A percentile compares a stretch with the other conserved stretches of the same genome.
Evolutionary conservation across 1,284 basidiomycete species (phyloP).

Genomic region (Irpex sp.): DNA sequence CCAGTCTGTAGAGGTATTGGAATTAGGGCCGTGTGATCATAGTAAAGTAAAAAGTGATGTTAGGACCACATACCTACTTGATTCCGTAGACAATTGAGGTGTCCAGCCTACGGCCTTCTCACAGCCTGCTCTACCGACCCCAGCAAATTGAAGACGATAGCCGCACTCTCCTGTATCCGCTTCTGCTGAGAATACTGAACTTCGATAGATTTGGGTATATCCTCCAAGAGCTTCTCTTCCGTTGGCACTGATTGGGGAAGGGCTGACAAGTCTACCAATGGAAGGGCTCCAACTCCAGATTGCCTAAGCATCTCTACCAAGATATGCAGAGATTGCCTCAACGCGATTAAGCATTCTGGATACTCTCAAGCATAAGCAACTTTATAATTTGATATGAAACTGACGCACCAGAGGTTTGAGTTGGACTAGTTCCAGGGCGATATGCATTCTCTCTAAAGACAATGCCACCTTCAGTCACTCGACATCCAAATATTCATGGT

Average conservation of each 20-base stretch:
- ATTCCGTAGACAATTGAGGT: too few relatives aligned
- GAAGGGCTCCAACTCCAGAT: slow-evolving; percentile 51
- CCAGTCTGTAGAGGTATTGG: too few relatives aligned
- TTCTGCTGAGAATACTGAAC: slow-evolving; percentile 36
- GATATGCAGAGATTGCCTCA: slow-evolving; percentile 42
- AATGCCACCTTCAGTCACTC: not conserved
- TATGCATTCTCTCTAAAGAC: slow-evolving; percentile 48
- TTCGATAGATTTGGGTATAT: slow-evolving; percentile 35
- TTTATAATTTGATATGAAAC: slow-evolving; percentile 7
- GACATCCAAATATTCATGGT: not conserved
- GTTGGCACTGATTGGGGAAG: slow-evolving; percentile 14
- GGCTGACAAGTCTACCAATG: slow-evolving; percentile 32
- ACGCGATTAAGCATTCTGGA: slow-evolving; percentile 16
- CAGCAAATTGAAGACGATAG: slow-evolving; percentile 35
- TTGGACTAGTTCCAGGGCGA: slow-evolving; percentile 41
- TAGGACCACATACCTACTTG: too few relatives aligned
- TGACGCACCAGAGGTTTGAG: slow-evolving; percentile 43
- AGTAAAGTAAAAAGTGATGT: too few relatives aligned
- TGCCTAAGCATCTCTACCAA: slow-evolving; percentile 44
- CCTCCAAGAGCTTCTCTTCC: slow-evolving; percentile 33
- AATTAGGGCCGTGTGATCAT: too few relatives aligned
- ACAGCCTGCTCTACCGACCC: slow-evolving; percentile 18
- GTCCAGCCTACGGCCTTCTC: not conserved
- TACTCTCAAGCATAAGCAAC: not conserved
- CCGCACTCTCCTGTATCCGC: slow-evolving; percentile 40